phyloP scores from a whole-genome alignment of 1,284 basidiomycete genomes.

The Ceratobasidium sp. region DNA sequence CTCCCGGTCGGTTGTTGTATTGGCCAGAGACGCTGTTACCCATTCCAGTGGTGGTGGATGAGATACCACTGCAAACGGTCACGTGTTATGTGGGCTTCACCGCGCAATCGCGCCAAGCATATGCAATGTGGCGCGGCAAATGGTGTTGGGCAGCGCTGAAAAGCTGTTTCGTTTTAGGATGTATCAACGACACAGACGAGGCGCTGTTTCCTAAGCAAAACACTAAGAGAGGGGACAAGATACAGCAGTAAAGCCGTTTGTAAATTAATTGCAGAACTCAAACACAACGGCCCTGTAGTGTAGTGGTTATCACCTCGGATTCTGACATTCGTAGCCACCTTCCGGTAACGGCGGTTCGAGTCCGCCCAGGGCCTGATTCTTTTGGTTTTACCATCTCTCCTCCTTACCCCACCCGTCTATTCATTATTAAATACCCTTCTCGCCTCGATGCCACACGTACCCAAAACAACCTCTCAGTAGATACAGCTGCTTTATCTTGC shows the following conservation, averaged over 20 bases:
- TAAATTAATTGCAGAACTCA: not conserved
- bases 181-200: too few relatives aligned
- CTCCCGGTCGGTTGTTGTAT: conserved; percentile 51
- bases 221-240: too few relatives aligned
- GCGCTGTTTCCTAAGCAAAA: too few relatives aligned
- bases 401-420: too few relatives aligned
- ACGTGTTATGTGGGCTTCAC: not conserved
- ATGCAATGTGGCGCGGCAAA: not conserved
- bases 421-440: too few relatives aligned
- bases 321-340: not conserved
- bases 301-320: conserved; percentile 14
- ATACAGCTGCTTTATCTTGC: too few relatives aligned
- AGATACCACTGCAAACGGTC: not conserved
- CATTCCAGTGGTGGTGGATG: conserved; percentile 38
- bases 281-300: not conserved
- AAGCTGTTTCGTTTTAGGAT: not conserved
- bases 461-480: too few relatives aligned
- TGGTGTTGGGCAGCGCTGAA: not conserved
- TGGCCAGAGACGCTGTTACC: conserved; percentile 47
- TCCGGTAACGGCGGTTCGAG: conserved; percentile 3
- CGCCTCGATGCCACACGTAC: too few relatives aligned
- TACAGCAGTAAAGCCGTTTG: not conserved
- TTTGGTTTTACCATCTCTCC: not conserved
- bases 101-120: not conserved
- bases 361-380: not conserved